Base-by-base conservation (phyloP, 2,329 filamentous ascomycete genomes). In the Aspergillus bombycis region DNA sequence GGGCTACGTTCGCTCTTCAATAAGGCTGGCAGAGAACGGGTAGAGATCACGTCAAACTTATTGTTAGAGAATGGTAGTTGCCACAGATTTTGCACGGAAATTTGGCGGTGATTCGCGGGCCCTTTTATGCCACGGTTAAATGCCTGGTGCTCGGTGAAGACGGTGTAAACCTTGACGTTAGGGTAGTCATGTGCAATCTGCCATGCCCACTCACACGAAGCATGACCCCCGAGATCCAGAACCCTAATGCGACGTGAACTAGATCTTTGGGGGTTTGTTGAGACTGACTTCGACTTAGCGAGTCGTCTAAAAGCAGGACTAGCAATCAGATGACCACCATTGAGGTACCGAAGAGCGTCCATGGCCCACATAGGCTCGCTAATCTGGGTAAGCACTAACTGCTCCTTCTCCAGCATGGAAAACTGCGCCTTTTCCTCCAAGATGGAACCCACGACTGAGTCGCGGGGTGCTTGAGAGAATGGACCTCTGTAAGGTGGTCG, bases 121-220 rank as follows among this genome's bases (percentile, higher is more conserved):
- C 93, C 94, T 30, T 90, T 89, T 69, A 95, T 88, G 71, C 91
- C 91, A 64, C 86, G 87, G 77, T 91, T 91, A 71, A 89, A 88
- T 34, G 89, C 80, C 74, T 93, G 90, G 43, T 88, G 86, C 78
- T 91, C 91, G 67, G 90, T 92, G 43, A 91, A 91, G 60, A 94
- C 92, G 0, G 94, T 97, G 81, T 94, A 96, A 60, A 97, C 88
- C 75, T 92, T 93, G 62, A 91, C 86, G 75, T 92, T 90, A 21
- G 92, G 92, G 77, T 94, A 95, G 75, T 94, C 90, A 56, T 91
- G 84, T 0, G 95, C 93, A 62, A 93, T 91, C 74, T 95, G 89
- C 95, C 95, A 99, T 26, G 92, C 94, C 95, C 95, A 99, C 78
- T 96, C 93, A 74, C 93, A 94, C 16, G 91, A 88, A 0, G 90